These are phyloP conservation scores for Solanum chiquidenum DNA, from an alignment of 257 asterid genomes.

Conservation along the genomic window DNA sequence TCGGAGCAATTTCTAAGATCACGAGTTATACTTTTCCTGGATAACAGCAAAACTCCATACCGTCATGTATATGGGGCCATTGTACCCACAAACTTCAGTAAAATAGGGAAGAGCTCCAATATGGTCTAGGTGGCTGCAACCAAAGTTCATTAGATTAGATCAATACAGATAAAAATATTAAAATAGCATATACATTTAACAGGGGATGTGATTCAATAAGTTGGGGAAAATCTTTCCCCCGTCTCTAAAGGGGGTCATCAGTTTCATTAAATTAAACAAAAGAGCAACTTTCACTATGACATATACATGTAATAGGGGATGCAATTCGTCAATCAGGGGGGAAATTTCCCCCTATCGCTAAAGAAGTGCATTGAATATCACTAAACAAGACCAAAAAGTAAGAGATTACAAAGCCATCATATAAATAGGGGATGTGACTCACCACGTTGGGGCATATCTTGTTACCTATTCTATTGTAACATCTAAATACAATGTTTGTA, in stretches of 20 bases:
- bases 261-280: neutral
- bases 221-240: neutral
- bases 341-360: neutral
- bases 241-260: neutral
- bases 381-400: neutral
- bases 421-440: neutral
- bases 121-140: slow-evolving; percentile 76
- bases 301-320: neutral
- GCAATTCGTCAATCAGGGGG: neutral
- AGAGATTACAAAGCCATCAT: neutral
- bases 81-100: slow-evolving; percentile 88
- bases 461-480: neutral
- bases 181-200: neutral
- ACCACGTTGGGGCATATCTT: neutral
- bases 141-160: neutral
- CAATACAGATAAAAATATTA: neutral
- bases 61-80: slow-evolving; percentile 97
- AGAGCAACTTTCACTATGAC: neutral
- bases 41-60: slow-evolving; percentile 17
- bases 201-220: neutral
- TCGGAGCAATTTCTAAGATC: neutral
- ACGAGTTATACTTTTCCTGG: neutral
- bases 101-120: slow-evolving; percentile 95
- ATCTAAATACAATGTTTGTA: neutral
- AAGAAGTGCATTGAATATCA: neutral